Percentiles rank a stretch among this genome's conserved stretches.
These are phyloP conservation scores for Aechmea fasciata DNA, from an alignment of 176 grass and related monocot genomes.

Conservation along the genomic window DNA sequence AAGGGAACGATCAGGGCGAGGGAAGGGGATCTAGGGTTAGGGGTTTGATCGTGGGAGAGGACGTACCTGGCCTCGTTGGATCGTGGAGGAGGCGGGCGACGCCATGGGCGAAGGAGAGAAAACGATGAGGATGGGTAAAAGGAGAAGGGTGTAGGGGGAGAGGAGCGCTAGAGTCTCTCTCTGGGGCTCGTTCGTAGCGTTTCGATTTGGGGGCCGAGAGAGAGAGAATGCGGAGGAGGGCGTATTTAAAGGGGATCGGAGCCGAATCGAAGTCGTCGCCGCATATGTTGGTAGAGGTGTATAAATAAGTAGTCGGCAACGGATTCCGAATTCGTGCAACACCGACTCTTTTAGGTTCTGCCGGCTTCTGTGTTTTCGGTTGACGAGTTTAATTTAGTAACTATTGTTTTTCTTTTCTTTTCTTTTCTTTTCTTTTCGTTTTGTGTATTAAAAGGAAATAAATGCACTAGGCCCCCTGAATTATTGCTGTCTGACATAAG, in stretches of 20 bases:
- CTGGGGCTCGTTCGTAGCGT: not conserved
- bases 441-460: no score
- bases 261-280: no score
- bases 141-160: not conserved
- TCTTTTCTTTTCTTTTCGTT: no score
- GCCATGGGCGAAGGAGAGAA: constrained; percentile 6
- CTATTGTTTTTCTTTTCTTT: no score
- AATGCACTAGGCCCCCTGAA: no score
- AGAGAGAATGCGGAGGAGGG: not conserved
- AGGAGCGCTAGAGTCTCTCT: not conserved
- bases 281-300: no score
- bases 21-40: not conserved
- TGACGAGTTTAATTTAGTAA: no score
- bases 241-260: not conserved
- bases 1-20: constrained; percentile 4
- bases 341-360: no score
- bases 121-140: not conserved
- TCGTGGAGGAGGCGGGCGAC: not conserved
- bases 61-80: not conserved
- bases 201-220: not conserved
- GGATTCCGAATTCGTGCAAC: no score
- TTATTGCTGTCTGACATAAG: no score
- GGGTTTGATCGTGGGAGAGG: not conserved
- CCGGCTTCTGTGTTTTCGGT: no score
- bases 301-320: no score